A percentile compares a stretch with the other conserved stretches of the same genome.
These are phyloP conservation scores for Cercospora berteroae DNA, from an alignment of 2,329 filamentous ascomycete genomes.

Conservation along the genomic window DNA sequence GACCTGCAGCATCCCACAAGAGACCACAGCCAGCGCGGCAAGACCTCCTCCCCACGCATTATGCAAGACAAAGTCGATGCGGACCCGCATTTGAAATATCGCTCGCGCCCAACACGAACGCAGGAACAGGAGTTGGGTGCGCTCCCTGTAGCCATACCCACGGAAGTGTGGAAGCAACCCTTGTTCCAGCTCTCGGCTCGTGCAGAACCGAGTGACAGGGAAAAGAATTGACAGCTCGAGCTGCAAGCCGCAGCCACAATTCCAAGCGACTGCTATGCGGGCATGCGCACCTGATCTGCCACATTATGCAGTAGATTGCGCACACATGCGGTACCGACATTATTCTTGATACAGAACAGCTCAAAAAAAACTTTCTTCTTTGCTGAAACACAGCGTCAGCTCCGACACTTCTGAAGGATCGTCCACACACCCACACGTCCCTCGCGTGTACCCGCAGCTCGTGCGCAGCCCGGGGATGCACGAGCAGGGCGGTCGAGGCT, in stretches of 20 bases:
- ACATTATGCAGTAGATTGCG: neutral
- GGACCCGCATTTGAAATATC: neutral
- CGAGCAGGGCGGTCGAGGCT: neutral
- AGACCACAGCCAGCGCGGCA: neutral
- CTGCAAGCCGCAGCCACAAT: neutral
- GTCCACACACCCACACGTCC: neutral
- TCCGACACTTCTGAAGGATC: neutral
- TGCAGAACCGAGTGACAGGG: neutral
- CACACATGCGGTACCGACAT: neutral
- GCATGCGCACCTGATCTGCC: neutral
- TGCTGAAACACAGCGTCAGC: neutral
- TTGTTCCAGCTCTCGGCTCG: neutral
- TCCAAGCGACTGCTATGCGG: neutral
- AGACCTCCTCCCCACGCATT: neutral
- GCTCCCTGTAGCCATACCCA: neutral
- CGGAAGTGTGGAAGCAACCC: neutral
- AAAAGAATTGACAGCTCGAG: neutral
- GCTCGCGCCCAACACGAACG: neutral
- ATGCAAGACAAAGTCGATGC: neutral
- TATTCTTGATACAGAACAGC: neutral
- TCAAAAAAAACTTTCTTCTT: neutral
- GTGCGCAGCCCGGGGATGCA: neutral
- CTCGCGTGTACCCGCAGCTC: neutral
- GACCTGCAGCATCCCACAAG: neutral
- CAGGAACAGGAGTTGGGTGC: neutral